phyloP scores from a whole-genome alignment of 2,329 filamentous ascomycete species.

The Claviceps cyperi region DNA sequence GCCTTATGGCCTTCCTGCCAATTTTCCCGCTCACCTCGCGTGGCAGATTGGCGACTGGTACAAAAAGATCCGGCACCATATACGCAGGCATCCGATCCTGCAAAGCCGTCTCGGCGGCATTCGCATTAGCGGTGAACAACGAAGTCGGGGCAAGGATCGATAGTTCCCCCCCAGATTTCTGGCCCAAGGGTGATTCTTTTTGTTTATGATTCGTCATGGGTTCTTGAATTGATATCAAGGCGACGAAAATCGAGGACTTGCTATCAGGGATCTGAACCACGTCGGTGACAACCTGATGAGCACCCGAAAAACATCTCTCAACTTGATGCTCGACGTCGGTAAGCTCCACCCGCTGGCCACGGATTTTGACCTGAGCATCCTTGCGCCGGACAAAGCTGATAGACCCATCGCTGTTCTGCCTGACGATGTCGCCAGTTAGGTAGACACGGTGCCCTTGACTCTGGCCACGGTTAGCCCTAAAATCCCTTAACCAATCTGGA shows the following conservation, averaged over 20 bases:
- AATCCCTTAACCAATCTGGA: constrained; percentile 3
- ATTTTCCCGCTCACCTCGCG: neutral
- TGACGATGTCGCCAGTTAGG: neutral
- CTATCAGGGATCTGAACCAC: neutral
- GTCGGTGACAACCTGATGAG: neutral
- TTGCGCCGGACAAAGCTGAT: neutral
- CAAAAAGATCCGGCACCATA: neutral
- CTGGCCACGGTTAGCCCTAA: neutral
- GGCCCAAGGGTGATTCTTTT: too few relatives aligned
- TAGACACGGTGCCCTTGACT: neutral
- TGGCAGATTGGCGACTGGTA: neutral
- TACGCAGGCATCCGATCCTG: neutral
- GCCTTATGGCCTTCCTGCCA: neutral
- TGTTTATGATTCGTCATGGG: too few relatives aligned
- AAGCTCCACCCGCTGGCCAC: neutral
- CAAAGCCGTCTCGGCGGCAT: neutral
- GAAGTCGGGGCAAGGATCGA: neutral
- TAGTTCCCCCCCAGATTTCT: neutral
- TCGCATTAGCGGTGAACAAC: neutral
- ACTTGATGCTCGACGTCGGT: neutral
- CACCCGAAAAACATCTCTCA: neutral
- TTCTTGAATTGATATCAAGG: neutral
- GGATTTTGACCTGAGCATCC: neutral
- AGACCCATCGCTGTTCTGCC: neutral
- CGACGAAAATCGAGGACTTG: neutral